Evolutionary conservation across 768 basidiomycete species (phyloP), one percentile per base, ranked within the genome.

Genomic region (Leucosporidium scottii): DNA sequence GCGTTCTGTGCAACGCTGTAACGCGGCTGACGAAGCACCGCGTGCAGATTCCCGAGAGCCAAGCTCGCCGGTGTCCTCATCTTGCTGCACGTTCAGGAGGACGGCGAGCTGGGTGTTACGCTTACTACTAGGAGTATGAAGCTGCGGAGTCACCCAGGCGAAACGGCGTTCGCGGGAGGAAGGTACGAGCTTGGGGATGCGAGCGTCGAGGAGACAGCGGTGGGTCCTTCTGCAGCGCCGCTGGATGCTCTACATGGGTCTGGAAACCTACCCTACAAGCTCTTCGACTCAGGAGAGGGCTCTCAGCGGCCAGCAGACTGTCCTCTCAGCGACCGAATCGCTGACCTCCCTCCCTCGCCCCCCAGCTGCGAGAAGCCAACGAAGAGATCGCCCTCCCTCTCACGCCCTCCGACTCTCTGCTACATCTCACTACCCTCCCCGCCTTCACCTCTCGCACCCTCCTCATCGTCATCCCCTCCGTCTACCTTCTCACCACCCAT

Each of bases 141-240:
- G 9, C 50, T 75, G 59, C 50, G 74, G 28, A 67, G 64, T 18
- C 71, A 70, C 36, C 74, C 74, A 2, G 72, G 73, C 3, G 73
- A 75, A 54, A 75, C 74, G 15, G 68, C 74, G 2, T 58, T 75
- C 0, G 73, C 74, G 17, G 74, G 74, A 18, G 74, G 74, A 0
- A 44, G 66, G 10, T 70, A 60, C 55, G 74, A 75, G 30, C 58
- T 49, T 0, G 50, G 34, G 0, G 74, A 75, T 36, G n/a, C n/a
- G 1, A 48, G 54, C 1, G 61, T 69, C 12, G 62, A 59, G 34
- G 48, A 36, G 53, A 75, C 74, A 3, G 74, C 74, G 1, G 71
- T 69, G 28, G 17, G 65, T 61, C 17, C 23, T 25, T 28, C 30
- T 27, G 28, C 21, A n/a, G 18, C 12, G 9, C 30, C 21, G 10